Percentiles rank a stretch among this genome's conserved stretches.
These are phyloP conservation scores for Arthrobotrys musiformis DNA, from an alignment of 2,329 filamentous ascomycete species.

Conservation along the genomic window DNA sequence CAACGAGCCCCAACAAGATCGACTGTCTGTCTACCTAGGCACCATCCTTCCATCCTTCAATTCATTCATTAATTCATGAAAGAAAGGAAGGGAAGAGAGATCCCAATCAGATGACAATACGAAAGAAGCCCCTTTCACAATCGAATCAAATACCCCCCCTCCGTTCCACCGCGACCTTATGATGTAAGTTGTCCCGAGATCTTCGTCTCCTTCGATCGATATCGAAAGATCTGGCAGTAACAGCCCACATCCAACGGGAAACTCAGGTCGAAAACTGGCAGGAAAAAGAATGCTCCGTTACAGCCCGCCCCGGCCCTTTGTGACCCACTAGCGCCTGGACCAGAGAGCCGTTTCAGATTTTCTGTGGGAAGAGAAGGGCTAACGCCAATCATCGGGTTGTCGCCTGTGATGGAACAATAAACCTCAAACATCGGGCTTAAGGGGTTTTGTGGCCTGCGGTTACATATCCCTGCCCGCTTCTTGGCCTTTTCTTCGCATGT, in stretches of 20 bases:
- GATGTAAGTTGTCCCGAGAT: constrained; percentile 15
- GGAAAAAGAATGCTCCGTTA: constrained; percentile 1
- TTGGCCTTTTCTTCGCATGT: not conserved
- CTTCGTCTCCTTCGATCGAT: not conserved
- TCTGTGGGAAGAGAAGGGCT: no score
- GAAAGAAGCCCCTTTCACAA: constrained; percentile 2
- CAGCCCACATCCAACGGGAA: not conserved
- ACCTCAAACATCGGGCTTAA: constrained; percentile 18
- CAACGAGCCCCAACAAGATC: no score
- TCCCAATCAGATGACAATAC: not conserved
- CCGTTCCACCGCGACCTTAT: not conserved
- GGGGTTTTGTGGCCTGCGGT: not conserved
- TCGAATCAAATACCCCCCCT: not conserved
- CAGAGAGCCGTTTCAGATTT: constrained; percentile 21
- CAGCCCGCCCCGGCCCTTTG: not conserved
- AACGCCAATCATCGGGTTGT: constrained; percentile 21
- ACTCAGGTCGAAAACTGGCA: not conserved
- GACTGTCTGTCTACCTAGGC: no score
- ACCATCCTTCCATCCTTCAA: no score
- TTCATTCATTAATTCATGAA: no score
- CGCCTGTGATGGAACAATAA: constrained; percentile 20
- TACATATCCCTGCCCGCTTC: not conserved
- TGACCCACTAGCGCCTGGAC: constrained; percentile 19
- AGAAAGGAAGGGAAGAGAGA: not conserved
- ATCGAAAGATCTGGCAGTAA: not conserved